Base-by-base conservation (phyloP, 768 basidiomycete genomes). In the Clitopilus hobsonii region DNA sequence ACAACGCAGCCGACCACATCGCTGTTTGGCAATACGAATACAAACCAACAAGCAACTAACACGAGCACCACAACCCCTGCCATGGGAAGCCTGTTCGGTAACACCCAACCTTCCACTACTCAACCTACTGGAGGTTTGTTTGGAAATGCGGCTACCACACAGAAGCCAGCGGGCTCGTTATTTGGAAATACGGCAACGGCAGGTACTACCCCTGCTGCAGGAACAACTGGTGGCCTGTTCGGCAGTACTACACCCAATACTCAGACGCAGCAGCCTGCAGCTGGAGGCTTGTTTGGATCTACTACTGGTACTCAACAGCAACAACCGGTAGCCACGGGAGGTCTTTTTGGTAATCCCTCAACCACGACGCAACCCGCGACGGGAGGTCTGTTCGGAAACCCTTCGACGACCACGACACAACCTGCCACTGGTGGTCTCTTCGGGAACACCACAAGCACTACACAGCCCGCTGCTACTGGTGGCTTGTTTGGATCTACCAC, bases 61-160 rank as follows among this genome's bases (percentile, higher is more conserved):
- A 6, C n/a, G n/a, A n/a, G n/a, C n/a, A n/a, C n/a, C n/a, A n/a
- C 41, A 4, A 45, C 41, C 22, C 41, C 41, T 36, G 32, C 32
- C 32, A 36, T n/a, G n/a, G 32, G 32, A 3, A n/a, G 32, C 13
- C 32, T 60, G 18, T 67, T 67, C 56, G 61, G 63, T 22, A 60
- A 47, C 48, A 58, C 59, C 5, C 29, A 32, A 16, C 53, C 57
- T 41, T 53, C 59, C 24, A 53, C 60, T 27, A 56, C 54, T 55
- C 62, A 58, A 51, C 28, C 58, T 0, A 59, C 59, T 22, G 61
- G 63, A 4, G 59, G 67, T 22, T 53, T 71, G 23, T 66, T 70
- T 49, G 74, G 74, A 26, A 64, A 59, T 53, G 52, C 56, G 36
- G 53, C 58, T 30, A 59, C 59, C 50, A 56, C 51, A 16, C 14